Conservation (phyloP, 768 basidiomycete genomes). For the Russula compacta region DNA sequence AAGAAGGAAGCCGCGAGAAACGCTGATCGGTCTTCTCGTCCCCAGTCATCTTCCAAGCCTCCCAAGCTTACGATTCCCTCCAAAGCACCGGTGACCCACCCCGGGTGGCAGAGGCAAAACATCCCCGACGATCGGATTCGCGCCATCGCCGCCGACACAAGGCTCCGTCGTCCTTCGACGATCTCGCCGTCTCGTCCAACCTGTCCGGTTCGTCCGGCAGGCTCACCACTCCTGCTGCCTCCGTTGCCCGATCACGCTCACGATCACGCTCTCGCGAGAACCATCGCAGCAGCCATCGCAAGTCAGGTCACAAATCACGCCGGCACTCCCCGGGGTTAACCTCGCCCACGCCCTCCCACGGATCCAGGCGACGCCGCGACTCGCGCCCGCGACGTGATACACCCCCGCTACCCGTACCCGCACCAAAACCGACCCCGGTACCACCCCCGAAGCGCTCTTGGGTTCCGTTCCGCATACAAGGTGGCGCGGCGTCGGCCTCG, state of each 20-base stretch:
- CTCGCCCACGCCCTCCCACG: slow-evolving; percentile 8
- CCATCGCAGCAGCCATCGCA: slow-evolving; percentile 1
- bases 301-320: slow-evolving; percentile 7
- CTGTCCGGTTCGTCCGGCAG: slow-evolving; percentile 15
- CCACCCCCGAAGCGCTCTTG: slow-evolving; percentile 2
- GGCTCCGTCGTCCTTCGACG: background rate
- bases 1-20: background rate
- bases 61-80: slow-evolving; percentile 2
- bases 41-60: slow-evolving; percentile 6
- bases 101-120: background rate
- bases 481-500: background rate
- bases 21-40: background rate
- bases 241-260: slow-evolving; percentile 6
- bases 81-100: slow-evolving; percentile 9
- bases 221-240: slow-evolving; percentile 16
- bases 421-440: background rate
- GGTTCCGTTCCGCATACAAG: slow-evolving; percentile 11
- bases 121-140: background rate
- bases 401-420: slow-evolving; percentile 5
- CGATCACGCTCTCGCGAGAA: slow-evolving; percentile 4
- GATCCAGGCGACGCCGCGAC: background rate
- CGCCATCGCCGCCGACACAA: slow-evolving; percentile 2
- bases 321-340: slow-evolving; percentile 15
- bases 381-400: background rate
- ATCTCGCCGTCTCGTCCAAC: slow-evolving; percentile 16